A percentile compares a stretch with the other conserved stretches of the same genome.
phyloP scores from a whole-genome alignment of 805 yeast species.

The Yarrowia sp. region DNA sequence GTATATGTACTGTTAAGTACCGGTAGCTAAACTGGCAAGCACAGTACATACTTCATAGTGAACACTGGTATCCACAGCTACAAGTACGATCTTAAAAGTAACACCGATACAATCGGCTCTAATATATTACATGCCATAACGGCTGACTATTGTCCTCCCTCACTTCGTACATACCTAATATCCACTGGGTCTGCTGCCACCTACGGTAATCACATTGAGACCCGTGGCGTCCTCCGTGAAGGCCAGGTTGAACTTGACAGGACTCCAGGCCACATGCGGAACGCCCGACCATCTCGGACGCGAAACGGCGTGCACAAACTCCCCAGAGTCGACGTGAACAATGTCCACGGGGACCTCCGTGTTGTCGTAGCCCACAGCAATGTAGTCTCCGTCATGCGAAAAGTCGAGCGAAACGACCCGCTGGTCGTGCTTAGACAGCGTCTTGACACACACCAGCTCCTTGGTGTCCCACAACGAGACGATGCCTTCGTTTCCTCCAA shows the following conservation, averaged over 20 bases:
- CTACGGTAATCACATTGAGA: conserved; percentile 4
- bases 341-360: conserved; percentile 43
- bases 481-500: conserved; percentile 59
- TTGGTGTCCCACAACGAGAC: conserved; percentile 50
- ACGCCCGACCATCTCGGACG: conserved; percentile 32
- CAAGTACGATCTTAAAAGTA: too few relatives aligned
- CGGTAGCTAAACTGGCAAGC: too few relatives aligned
- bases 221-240: conserved; percentile 34
- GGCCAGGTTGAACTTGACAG: conserved; percentile 35
- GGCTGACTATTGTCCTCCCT: too few relatives aligned
- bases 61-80: too few relatives aligned
- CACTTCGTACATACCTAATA: background rate
- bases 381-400: conserved; percentile 47
- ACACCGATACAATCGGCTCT: too few relatives aligned
- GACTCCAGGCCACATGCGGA: conserved; percentile 40
- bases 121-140: background rate
- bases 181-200: conserved; percentile 2
- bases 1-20: too few relatives aligned
- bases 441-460: conserved; percentile 43
- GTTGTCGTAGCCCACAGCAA: conserved; percentile 48
- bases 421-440: conserved; percentile 42
- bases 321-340: conserved; percentile 40
- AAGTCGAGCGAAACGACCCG: conserved; percentile 44
- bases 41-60: too few relatives aligned
- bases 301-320: conserved; percentile 31